Evolutionary conservation across 1,139 yeast genomes (phyloP), one percentile per base, ranked within the genome.

Genomic region (Blastobotrys aristatus): DNA sequence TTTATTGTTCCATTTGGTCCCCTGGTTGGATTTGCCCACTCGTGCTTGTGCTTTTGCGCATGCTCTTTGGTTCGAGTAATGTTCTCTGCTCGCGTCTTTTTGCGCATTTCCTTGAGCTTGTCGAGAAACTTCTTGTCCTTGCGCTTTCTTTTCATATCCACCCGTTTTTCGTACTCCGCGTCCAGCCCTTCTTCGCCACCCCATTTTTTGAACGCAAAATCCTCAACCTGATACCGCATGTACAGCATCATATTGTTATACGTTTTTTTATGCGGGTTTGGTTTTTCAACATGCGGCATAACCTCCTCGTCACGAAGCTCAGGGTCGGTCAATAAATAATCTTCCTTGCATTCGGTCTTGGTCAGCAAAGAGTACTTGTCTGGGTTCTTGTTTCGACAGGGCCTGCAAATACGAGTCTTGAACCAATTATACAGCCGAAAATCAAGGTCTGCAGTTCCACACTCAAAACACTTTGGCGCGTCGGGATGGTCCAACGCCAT

Each of bases 321-420:
- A 0, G 97, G 94, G 50, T 92, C 97, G 0, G 98, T 92, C 33
- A 92, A 65, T 40, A 92, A 75, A 61, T 94, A 94, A 67, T 94
- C 99, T 57, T 86, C 94, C 45, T 82, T 79, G 64, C 97, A 88
- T 66, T 94, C 99, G 0, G 99, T 94, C 66, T 94, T 94, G 10
- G 98, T 94, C 45, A 94, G 69, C 29, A 94, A 66, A 0, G 97
- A 79, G 62, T 90, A 94, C 62, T 92, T 92, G 44, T 94, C 96
- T 0, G 96, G 96, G 24, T 70, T 69, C 47, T 74, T 74, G 55
- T 79, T 79, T 30, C 80, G 79, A 65, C 98, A 92, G 43, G 76
- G 71, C 44, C 84, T 76, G 65, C 99, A 94, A 5, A 90, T 96
- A 11, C 88, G 71, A 22, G 82, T 69, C 29, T 75, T 71, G 69